Evolutionary conservation across 2,329 filamentous ascomycete species (phyloP).

Genomic region (Aspergillus hiratsukae): DNA sequence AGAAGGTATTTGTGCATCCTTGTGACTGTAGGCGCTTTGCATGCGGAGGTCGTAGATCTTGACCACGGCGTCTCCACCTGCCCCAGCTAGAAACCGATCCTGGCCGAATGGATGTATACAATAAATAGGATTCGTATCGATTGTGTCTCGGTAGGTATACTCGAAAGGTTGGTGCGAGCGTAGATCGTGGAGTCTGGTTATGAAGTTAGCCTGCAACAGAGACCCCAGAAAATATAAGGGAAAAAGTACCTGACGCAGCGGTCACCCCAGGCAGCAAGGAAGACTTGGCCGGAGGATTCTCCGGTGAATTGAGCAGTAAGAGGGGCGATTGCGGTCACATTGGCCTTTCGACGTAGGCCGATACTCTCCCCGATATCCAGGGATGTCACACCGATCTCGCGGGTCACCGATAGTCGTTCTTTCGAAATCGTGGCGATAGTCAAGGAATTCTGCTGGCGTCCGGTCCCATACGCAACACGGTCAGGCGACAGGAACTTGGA

Average conservation of each 20-base stretch:
- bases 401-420: constrained; percentile 38
- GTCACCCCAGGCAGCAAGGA: constrained; percentile 59
- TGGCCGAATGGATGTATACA: constrained; percentile 54
- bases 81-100: constrained; percentile 55
- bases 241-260: constrained; percentile 42
- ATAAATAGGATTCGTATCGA: constrained; percentile 57
- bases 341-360: constrained; percentile 18
- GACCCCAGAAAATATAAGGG: background rate
- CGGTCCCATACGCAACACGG: constrained; percentile 49
- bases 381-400: constrained; percentile 36
- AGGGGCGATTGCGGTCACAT: constrained; percentile 35
- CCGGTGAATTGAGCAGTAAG: constrained; percentile 22
- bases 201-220: background rate
- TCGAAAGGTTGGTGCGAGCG: constrained; percentile 49
- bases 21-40: constrained; percentile 31
- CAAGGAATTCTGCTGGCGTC: constrained; percentile 39
- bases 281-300: constrained; percentile 44
- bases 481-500: constrained; percentile 50
- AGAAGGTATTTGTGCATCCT: constrained; percentile 18
- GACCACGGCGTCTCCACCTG: constrained; percentile 53
- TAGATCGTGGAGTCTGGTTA: constrained; percentile 54
- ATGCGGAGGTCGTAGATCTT: constrained; percentile 61
- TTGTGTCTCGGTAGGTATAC: constrained; percentile 50
- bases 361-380: constrained; percentile 21
- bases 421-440: constrained; percentile 50